Conservation (phyloP, 2,329 filamentous ascomycete species). For the Cytospora leucostoma region DNA sequence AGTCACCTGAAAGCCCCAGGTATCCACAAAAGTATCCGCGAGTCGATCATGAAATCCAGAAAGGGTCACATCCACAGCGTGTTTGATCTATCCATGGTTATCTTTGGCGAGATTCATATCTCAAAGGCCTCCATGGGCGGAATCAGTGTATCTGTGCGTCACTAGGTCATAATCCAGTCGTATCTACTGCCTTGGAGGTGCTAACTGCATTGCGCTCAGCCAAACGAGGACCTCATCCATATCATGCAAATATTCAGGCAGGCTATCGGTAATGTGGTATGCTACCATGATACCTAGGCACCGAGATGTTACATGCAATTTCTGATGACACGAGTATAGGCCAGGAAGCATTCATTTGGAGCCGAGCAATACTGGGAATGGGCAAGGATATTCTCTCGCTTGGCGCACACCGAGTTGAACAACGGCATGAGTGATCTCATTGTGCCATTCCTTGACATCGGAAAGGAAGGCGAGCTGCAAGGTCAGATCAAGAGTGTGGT, state of each 20-base stretch:
- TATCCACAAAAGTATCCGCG: constrained; percentile 44
- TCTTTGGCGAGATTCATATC: constrained; percentile 42
- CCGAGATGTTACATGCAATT: too few relatives aligned
- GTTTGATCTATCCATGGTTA: constrained; percentile 45
- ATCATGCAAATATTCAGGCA: constrained; percentile 24
- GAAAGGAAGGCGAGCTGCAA: constrained; percentile 45
- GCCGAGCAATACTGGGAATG: constrained; percentile 43
- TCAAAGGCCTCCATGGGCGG: constrained; percentile 44
- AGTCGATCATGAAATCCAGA: constrained; percentile 32
- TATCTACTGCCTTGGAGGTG: rapidly evolving
- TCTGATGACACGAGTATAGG: constrained; percentile 28
- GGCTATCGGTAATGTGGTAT: constrained; percentile 25
- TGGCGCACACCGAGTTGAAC: constrained; percentile 33
- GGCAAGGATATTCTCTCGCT: constrained; percentile 34
- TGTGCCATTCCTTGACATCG: constrained; percentile 42
- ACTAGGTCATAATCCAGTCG: constrained; percentile 25
- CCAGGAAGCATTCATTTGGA: constrained; percentile 42
- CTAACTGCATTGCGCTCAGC: neutral
- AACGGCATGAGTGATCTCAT: constrained; percentile 25
- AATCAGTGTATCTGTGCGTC: constrained; percentile 34
- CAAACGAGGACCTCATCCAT: constrained; percentile 18
- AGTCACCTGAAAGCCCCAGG: constrained; percentile 39
- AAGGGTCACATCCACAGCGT: constrained; percentile 39
- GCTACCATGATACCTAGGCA: neutral
- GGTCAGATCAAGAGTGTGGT: constrained; percentile 49